These are phyloP conservation scores for Teunomyces pallodes DNA, from an alignment of 805 yeast species.

Conservation along the genomic window DNA sequence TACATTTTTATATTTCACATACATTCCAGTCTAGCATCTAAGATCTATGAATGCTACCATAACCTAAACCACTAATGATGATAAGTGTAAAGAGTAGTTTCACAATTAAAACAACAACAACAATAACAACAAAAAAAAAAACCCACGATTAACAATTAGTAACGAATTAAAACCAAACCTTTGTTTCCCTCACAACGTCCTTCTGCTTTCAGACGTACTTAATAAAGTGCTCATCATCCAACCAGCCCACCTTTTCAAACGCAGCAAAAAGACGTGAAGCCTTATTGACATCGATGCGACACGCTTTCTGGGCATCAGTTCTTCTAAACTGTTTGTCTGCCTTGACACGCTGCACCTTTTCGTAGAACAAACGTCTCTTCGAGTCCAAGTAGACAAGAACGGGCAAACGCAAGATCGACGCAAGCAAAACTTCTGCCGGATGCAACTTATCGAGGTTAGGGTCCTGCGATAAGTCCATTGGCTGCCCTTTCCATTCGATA, in stretches of 20 bases:
- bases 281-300: conserved; percentile 94
- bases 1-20: conserved; percentile 3
- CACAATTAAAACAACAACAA: too few species aligned
- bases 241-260: conserved; percentile 89
- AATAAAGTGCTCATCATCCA: conserved; percentile 67
- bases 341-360: conserved; percentile 75
- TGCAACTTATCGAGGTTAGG: conserved; percentile 73
- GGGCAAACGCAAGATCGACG: conserved; percentile 86
- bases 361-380: conserved; percentile 76
- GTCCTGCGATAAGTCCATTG: conserved; percentile 83
- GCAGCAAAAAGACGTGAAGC: conserved; percentile 90
- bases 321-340: conserved; percentile 81
- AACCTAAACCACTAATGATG: not conserved
- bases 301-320: conserved; percentile 97
- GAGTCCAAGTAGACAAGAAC: conserved; percentile 73
- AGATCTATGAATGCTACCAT: conserved; percentile 3
- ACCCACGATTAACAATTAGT: not conserved
- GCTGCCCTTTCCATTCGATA: conserved; percentile 98
- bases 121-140: not conserved
- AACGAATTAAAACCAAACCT: conserved; percentile 1
- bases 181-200: not conserved
- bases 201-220: conserved; percentile 11
- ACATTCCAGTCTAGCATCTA: conserved; percentile 2
- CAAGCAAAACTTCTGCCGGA: conserved; percentile 86
- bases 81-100: too few species aligned